Base-by-base conservation (phyloP, 495 filamentous ascomycete species). In the Xylaria bambusicola region DNA sequence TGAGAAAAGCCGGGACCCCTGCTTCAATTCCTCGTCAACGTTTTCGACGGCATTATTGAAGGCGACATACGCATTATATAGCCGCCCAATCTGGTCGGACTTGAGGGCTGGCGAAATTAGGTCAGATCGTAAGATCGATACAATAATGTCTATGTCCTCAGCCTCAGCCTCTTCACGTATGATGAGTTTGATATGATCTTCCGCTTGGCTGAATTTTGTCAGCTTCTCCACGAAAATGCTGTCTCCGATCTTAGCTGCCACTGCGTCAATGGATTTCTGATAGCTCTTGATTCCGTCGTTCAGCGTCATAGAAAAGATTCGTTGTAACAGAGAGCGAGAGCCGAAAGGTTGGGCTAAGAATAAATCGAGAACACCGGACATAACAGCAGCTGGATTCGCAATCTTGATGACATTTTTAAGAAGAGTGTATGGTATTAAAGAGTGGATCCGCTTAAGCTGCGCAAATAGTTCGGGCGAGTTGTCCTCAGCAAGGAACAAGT, bases 341-440 rank as follows among this genome's bases (percentile, higher is more conserved):
- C 92, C 92, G 62, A 98, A 94, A 0, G 94, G 94, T 59, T 97
- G 93, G 15, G 95, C 95, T 27, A 97, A 79, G 75, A 98, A 98
- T 24, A 98, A 80, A 70, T 98, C 95, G 20, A 98, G 80, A 41
- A 98, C 86, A 24, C 89, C 88, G 6, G 84, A 86, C 95, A 98
- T 98, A 62, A 98, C 94, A 2, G 89, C 89, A 2, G 95, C 93
- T 10, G 94, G 94, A 64, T 98, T 98, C 33, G 94, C 92, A 63
- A 98, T 89, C 36, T 93, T 86, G 61, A 98, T 97, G 47, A 95
- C 90, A 70, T 98, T 96, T 77, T 98, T 98, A 71, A 98, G 77
- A 57, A 97, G 74, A 0, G 86, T 89, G 69, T 98, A 98, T 0
- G 94, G 94, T 31, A 98, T 87, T 48, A 97, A 80, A 0, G 91